Conservation (phyloP, 2,329 filamentous ascomycete species). For the Mariannaea elegans region DNA sequence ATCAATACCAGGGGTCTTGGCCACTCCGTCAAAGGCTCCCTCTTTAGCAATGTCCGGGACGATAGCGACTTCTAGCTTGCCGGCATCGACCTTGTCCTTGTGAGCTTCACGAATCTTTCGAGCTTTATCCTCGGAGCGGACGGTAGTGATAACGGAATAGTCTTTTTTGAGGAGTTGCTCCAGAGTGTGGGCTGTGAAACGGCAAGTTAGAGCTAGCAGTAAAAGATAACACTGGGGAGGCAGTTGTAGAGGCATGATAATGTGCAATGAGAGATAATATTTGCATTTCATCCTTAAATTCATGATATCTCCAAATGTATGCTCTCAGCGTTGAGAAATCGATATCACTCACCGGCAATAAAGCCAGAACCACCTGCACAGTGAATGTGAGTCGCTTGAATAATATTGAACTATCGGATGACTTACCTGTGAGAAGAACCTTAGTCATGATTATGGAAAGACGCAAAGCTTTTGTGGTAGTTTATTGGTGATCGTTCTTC, state of each 20-base stretch:
- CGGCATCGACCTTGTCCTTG: constrained; percentile 47
- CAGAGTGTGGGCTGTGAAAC: constrained; percentile 60
- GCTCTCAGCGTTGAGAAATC: too few species aligned
- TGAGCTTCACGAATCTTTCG: constrained; percentile 60
- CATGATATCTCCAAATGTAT: too few species aligned
- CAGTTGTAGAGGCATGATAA: too few species aligned
- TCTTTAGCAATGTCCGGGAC: constrained; percentile 81
- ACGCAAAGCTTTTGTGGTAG: not conserved
- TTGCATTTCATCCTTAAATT: too few species aligned
- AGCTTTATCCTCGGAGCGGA: constrained; percentile 64
- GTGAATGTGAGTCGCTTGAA: constrained; percentile 17
- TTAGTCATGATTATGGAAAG: constrained; percentile 39
- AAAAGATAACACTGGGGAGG: not conserved
- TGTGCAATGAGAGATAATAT: too few species aligned
- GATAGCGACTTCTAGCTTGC: constrained; percentile 62
- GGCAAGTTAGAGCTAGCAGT: not conserved
- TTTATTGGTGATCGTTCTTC: too few species aligned
- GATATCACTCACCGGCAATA: constrained; percentile 43
- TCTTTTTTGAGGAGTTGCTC: constrained; percentile 61
- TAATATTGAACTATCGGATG: not conserved
- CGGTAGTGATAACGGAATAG: constrained; percentile 64
- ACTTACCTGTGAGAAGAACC: constrained; percentile 44
- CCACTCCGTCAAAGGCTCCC: constrained; percentile 75
- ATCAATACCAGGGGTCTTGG: constrained; percentile 59
- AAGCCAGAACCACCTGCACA: constrained; percentile 46